Conservation (phyloP, 1,284 basidiomycete species). For the Ceratobasidium sp. region DNA sequence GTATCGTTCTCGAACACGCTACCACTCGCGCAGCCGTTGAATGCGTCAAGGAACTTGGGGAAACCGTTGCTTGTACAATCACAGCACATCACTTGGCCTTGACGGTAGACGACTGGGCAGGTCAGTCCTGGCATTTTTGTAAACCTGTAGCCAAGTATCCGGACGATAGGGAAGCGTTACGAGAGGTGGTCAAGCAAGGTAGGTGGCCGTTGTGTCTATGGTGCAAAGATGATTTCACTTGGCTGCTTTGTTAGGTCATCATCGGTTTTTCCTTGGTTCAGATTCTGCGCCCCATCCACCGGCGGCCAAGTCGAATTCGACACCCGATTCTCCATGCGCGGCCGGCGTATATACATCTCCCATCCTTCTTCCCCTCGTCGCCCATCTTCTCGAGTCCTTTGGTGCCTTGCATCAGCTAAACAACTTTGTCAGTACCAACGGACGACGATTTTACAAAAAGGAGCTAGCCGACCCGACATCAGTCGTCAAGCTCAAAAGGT, state of each 20-base stretch:
- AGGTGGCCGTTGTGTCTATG: conserved; percentile 32
- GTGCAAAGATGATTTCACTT: neutral
- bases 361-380: conserved; percentile 87
- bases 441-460: conserved; percentile 80
- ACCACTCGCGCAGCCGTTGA: conserved; percentile 97
- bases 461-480: conserved; percentile 43
- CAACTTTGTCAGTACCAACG: conserved; percentile 80
- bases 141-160: conserved; percentile 99
- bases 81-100: conserved; percentile 96
- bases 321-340: conserved; percentile 81
- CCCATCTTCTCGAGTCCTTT: conserved; percentile 86
- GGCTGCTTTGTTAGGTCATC: conserved; percentile 69
- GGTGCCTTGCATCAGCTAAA: conserved; percentile 83
- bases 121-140: conserved; percentile 96
- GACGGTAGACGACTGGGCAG: conserved; percentile 97
- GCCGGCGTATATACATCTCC: conserved; percentile 95
- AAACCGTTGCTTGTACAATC: conserved; percentile 95
- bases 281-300: conserved; percentile 96
- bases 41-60: conserved; percentile 82
- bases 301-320: conserved; percentile 79
- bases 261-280: conserved; percentile 97
- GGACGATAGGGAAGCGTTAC: conserved; percentile 87
- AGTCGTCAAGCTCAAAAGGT: conserved; percentile 57
- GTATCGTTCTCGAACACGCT: conserved; percentile 99
- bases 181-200: conserved; percentile 84